Percentiles rank a stretch among this genome's conserved stretches.
Conservation (phyloP, 768 basidiomycete species). For the Amanita rimosa region DNA sequence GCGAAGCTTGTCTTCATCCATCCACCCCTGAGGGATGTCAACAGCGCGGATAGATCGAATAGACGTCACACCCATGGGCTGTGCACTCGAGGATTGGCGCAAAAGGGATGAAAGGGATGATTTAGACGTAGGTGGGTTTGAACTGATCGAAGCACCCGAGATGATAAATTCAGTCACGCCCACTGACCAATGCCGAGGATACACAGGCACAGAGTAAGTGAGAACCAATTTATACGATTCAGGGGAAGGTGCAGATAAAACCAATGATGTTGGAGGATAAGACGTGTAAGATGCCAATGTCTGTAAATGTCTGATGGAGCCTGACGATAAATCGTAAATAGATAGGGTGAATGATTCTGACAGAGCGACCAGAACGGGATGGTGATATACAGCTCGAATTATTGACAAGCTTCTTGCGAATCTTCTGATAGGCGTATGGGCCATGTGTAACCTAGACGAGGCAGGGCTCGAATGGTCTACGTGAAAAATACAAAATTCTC, state of each 20-base stretch:
- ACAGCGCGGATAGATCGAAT: slow-evolving; percentile 59
- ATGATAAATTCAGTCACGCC: slow-evolving; percentile 73
- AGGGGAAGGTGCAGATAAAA: slow-evolving; percentile 53
- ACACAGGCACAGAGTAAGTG: slow-evolving; percentile 67
- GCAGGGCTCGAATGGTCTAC: slow-evolving; percentile 35
- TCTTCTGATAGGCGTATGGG: slow-evolving; percentile 35
- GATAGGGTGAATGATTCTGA: slow-evolving; percentile 57
- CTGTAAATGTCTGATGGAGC: slow-evolving; percentile 43
- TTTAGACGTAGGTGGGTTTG: not conserved
- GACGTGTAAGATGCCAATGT: slow-evolving; percentile 70
- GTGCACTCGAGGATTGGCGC: slow-evolving; percentile 7
- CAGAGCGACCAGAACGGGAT: slow-evolving; percentile 66
- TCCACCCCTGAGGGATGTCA: slow-evolving; percentile 63
- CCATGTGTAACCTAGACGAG: slow-evolving; percentile 28
- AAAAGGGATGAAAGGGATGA: slow-evolving; percentile 4
- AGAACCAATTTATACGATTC: slow-evolving; percentile 61
- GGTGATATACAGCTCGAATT: slow-evolving; percentile 63
- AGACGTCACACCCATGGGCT: slow-evolving; percentile 36
- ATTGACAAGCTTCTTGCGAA: slow-evolving; percentile 32
- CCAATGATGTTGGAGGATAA: slow-evolving; percentile 69
- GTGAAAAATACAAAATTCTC: slow-evolving; percentile 52
- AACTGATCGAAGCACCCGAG: slow-evolving; percentile 17
- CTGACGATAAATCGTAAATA: slow-evolving; percentile 56
- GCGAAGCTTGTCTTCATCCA: slow-evolving; percentile 53
- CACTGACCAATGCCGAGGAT: slow-evolving; percentile 71